Conservation (phyloP, 2,329 filamentous ascomycete genomes). For the Didymella sp. region DNA sequence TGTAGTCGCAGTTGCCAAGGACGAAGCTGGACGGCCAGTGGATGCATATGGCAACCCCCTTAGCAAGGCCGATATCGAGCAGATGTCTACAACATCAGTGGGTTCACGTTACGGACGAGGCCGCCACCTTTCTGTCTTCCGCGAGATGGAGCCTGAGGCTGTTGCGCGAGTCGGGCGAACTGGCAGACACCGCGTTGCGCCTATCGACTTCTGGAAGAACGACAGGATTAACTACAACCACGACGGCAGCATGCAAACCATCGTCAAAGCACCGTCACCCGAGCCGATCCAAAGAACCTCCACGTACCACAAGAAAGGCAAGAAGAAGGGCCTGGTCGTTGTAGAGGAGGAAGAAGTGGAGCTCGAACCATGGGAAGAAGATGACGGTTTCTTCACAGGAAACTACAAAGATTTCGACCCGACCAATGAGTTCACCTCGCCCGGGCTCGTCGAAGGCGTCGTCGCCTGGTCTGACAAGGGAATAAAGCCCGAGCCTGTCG, state of each 20-base stretch:
- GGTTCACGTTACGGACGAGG: conserved; percentile 43
- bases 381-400: conserved; percentile 69
- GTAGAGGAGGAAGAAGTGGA: conserved; percentile 63
- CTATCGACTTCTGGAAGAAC: conserved; percentile 85
- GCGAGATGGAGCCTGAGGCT: conserved; percentile 42
- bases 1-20: conserved; percentile 14
- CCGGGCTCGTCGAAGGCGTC: conserved; percentile 60
- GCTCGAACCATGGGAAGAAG: conserved; percentile 73
- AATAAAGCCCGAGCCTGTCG: conserved; percentile 65
- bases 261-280: conserved; percentile 75
- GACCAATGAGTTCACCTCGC: conserved; percentile 62
- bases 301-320: conserved; percentile 40
- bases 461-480: conserved; percentile 66
- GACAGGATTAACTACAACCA: conserved; percentile 76
- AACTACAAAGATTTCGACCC: conserved; percentile 70
- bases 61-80: conserved; percentile 42
- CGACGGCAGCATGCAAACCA: conserved; percentile 74
- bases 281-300: conserved; percentile 45
- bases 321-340: conserved; percentile 41
- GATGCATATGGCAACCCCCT: conserved; percentile 43
- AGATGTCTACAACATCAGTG: conserved; percentile 43
- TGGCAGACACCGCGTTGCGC: conserved; percentile 78
- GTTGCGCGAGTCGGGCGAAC: conserved; percentile 60
- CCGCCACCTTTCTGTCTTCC: conserved; percentile 46
- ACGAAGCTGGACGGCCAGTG: conserved; percentile 40